Conservation (phyloP, 73 alveolate species). For the Paramecium biaurelia region DNA sequence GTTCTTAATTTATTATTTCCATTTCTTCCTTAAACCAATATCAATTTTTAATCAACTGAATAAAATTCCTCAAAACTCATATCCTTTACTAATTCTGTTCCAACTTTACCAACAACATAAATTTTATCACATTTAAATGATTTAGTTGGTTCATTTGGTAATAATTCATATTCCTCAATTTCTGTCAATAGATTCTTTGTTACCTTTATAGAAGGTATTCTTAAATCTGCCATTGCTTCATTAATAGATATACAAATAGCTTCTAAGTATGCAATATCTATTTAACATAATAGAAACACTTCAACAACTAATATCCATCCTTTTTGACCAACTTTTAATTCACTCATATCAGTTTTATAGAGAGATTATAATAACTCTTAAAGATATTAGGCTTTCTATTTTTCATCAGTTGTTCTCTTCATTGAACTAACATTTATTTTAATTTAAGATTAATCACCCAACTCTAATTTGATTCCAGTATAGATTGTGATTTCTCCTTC, state of each 20-base stretch:
- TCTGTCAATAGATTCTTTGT: slow-evolving; percentile 14
- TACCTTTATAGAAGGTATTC: not conserved
- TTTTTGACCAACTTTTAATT: slow-evolving; percentile 21
- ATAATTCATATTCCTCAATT: slow-evolving; percentile 26
- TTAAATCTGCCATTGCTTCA: slow-evolving; percentile 13
- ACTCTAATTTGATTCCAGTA: slow-evolving; percentile 12
- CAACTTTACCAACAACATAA: not conserved
- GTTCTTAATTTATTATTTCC: not conserved
- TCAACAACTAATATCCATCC: slow-evolving; percentile 18
- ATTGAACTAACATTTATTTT: not conserved
- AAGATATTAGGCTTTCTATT: not conserved
- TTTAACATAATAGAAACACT: not conserved
- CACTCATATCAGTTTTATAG: slow-evolving; percentile 4
- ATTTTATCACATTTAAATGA: not conserved
- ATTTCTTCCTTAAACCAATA: not conserved
- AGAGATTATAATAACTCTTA: not conserved
- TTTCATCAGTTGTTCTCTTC: not conserved
- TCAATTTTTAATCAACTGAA: slow-evolving; percentile 4
- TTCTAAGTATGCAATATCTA: not conserved
- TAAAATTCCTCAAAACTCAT: slow-evolving; percentile 12
- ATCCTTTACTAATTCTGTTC: slow-evolving; percentile 34
- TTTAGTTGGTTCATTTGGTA: slow-evolving; percentile 16
- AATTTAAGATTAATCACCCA: not conserved
- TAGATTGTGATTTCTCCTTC: slow-evolving; percentile 24
- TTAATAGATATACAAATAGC: not conserved